Evolutionary conservation across 441 rosid species (phyloP), one percentile per base, ranked within the genome.

Genomic region (Gossypium trilobum): DNA sequence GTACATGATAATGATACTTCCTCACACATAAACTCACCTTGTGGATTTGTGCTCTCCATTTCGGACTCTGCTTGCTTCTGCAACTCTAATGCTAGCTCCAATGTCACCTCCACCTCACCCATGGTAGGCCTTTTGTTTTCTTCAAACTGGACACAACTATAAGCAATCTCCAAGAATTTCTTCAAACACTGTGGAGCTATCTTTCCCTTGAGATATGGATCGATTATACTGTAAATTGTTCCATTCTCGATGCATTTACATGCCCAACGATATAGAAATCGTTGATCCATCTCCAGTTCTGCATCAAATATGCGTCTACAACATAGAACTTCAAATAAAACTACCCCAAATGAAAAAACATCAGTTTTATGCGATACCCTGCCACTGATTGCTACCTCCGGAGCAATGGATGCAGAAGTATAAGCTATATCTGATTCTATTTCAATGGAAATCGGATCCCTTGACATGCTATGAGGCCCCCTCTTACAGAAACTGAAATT

Each of bases 61-160:
- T 39, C 62, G 0, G 62, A 52, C 10, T 69, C 31, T 10, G 55
- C 66, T 57, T 22, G n/a, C 13, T 33, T 33, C 23, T 70, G 73
- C 19, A 36, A 33, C 54, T 70, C 66, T 39, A 54, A 54, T 19
- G 58, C 58, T 17, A 16, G 65, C 65, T 70, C 65, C 14, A 57
- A 39, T 52, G 14, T 70, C 22, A 4, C 58, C 25, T 19, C 13
- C 7, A 70, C 65, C 25, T 70, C 73, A 2, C 73, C 73, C 9
- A 56, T 2, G 1, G 22, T 2, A 11, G 73, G 73, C 19, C 73
- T 62, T 36, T 39, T 16, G 14, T 20, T 57, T 19, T 11, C 64
- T 9, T 11, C 2, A 5, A 0, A 0, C 3, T 2, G 5, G 6
- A 70, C 2, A 36, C 73, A 70, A 39, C 64, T 11, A 6, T 0